Base-by-base conservation (phyloP, 192 early-diverging fungal genomes). In the Funneliformis mosseae region DNA sequence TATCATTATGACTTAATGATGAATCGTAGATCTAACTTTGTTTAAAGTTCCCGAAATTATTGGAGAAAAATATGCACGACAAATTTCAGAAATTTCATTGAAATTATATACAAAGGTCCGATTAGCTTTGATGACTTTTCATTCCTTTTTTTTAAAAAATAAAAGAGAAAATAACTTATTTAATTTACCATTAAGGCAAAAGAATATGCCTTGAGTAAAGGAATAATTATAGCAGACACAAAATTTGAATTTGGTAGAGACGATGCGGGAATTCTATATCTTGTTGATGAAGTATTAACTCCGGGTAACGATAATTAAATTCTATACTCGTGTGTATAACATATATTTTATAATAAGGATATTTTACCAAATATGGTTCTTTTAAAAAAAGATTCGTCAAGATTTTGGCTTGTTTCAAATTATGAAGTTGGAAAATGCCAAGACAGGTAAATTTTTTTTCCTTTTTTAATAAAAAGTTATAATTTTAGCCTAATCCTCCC, bases 231-330 rank as follows among this genome's bases (percentile, higher is more conserved):
- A 87, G 98, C 98, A 12, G 98, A 99, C 77, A 99, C 98, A 46
- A 99, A 99, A 85, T 98, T 99, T 84, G 98, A 99, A 87, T 99
- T 99, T 91, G 98, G 98, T 74, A 91, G 95, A 10, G 95, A 99
- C 86, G 86, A 88, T 45, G 75, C 94, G 18, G 95, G 95, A 77
- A 88, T 85, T 28, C 83, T 99, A 28, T 91, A 96, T 81, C 87
- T 99, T 73, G 92, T 96, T 18, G 98, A 99, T 83, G 98, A 99
- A 85, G 97, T 96, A 41, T 89, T 99, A 81, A 99, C 98, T 0
- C 98, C 97, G 28, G 93, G 92, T 94, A 88, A 80, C 8, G 21
- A 61, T 27, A 50, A 43, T n/a, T n/a, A 6, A 16, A 74, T 69
- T 79, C 59, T 38, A 21, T 11, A 8, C 5, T 21, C 42, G 2